Evolutionary conservation across 116 monocot genomes (phyloP).

Genomic region (Trichopus zeylanicus): DNA sequence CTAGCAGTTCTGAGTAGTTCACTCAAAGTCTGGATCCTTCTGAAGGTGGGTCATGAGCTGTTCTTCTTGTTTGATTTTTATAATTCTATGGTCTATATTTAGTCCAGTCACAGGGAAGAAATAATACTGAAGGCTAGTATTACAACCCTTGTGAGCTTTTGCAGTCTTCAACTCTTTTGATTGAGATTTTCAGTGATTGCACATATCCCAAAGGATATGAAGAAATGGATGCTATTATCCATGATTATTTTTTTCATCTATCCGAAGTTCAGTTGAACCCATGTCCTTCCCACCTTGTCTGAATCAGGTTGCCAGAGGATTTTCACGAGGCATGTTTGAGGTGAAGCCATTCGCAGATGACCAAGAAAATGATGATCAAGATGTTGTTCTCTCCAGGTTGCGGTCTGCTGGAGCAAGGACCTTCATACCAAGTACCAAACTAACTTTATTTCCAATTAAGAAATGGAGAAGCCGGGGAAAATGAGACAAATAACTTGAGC

Average conservation of each 20-base stretch:
- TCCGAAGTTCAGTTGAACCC: no score
- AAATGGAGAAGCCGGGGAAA: constrained; percentile 69
- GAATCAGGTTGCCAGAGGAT: constrained; percentile 65
- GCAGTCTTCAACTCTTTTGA: background rate
- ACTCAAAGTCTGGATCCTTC: constrained; percentile 89
- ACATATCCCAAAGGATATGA: background rate
- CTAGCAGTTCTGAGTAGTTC: constrained; percentile 78
- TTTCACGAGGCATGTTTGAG: constrained; percentile 68
- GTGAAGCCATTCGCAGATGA: constrained; percentile 60
- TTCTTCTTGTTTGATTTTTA: background rate
- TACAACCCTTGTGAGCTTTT: no score
- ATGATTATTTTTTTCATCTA: no score
- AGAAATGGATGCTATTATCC: no score
- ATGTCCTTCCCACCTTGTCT: constrained; percentile 4
- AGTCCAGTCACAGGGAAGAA: no score
- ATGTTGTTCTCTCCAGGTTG: constrained; percentile 47
- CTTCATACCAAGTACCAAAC: constrained; percentile 48
- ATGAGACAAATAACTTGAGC: no score
- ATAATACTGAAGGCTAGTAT: no score
- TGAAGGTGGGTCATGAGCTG: constrained; percentile 49
- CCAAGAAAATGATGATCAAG: constrained; percentile 32
- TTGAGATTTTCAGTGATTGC: background rate
- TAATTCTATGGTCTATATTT: no score
- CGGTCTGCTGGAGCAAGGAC: constrained; percentile 34
- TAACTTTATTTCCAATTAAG: constrained; percentile 72